A percentile compares a stretch with the other conserved stretches of the same genome.
Conservation (phyloP, 1,284 basidiomycete genomes). For the Heterobasidion occidentale region DNA sequence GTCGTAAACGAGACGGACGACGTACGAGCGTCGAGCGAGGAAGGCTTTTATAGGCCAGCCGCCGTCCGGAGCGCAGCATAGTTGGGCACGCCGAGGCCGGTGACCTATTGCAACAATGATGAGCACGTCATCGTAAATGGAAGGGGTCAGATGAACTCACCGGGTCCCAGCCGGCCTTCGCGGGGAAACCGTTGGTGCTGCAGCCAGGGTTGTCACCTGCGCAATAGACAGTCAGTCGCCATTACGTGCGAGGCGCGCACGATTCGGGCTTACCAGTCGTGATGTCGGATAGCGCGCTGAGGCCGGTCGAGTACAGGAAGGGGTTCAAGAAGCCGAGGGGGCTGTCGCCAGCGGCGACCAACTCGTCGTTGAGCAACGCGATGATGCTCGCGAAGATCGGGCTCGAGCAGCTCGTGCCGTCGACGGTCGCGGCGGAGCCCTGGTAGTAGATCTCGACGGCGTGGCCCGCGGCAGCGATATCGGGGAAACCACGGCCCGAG, state of each 20-base stretch:
- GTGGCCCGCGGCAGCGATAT: conserved; percentile 38
- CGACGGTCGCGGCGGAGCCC: conserved; percentile 36
- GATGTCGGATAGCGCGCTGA: conserved; percentile 51
- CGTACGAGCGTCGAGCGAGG: too few species aligned
- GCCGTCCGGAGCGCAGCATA: conserved; percentile 14
- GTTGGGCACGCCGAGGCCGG: conserved; percentile 24
- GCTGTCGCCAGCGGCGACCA: conserved; percentile 37
- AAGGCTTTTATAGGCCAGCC: neutral
- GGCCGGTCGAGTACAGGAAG: conserved; percentile 41
- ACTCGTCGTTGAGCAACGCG: conserved; percentile 49
- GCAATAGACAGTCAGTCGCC: neutral
- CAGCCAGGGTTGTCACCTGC: conserved; percentile 32
- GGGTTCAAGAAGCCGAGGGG: conserved; percentile 59
- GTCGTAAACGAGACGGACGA: too few species aligned
- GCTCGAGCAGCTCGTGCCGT: conserved; percentile 27
- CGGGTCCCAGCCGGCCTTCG: conserved; percentile 49
- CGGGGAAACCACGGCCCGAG: conserved; percentile 16
- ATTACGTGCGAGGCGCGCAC: neutral
- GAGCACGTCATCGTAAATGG: neutral
- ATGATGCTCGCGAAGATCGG: conserved; percentile 56
- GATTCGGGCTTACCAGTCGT: conserved; percentile 11
- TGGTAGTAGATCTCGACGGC: conserved; percentile 52
- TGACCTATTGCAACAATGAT: neutral
- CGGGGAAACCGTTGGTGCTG: conserved; percentile 14
- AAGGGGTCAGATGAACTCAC: conserved; percentile 23